These are phyloP conservation scores for Discostella pseudostelligera DNA, from an alignment of 108 stramenopile genomes.

Conservation along the genomic window DNA sequence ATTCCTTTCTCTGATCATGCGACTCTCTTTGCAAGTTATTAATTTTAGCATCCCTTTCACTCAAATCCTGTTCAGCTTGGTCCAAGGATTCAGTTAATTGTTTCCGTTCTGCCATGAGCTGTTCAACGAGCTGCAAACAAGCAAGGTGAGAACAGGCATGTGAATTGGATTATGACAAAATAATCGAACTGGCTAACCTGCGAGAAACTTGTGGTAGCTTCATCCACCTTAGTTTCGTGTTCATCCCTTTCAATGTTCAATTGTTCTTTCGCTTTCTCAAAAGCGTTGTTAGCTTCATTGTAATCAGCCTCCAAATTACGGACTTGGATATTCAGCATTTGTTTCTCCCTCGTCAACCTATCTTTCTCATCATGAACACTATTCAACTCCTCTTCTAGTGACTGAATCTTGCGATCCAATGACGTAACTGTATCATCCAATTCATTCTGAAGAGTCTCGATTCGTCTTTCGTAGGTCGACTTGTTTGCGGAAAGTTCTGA, in stretches of 20 bases:
- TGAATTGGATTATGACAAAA: background rate
- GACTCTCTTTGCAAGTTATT: slow-evolving; percentile 22
- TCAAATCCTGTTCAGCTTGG: slow-evolving; percentile 29
- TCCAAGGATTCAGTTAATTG: slow-evolving; percentile 32
- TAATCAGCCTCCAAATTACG: slow-evolving; percentile 38
- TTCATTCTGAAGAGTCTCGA: slow-evolving; percentile 46
- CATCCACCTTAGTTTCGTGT: slow-evolving; percentile 45
- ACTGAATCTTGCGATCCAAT: slow-evolving; percentile 41
- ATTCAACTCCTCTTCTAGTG: slow-evolving; percentile 38
- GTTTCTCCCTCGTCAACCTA: slow-evolving; percentile 33
- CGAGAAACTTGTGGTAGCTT: slow-evolving; percentile 35
- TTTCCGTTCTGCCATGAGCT: slow-evolving; percentile 41
- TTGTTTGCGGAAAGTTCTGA: slow-evolving; percentile 43
- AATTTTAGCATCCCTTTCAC: slow-evolving; percentile 24
- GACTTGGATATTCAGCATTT: slow-evolving; percentile 27
- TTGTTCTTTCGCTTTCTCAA: slow-evolving; percentile 40
- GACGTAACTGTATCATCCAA: slow-evolving; percentile 28
- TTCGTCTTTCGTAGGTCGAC: slow-evolving; percentile 41
- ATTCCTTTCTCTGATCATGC: slow-evolving; percentile 17
- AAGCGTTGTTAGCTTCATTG: slow-evolving; percentile 40
- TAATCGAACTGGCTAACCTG: background rate
- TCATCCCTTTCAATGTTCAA: slow-evolving; percentile 36
- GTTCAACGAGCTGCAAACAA: slow-evolving; percentile 26
- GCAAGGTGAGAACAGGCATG: background rate
- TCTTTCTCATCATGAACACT: slow-evolving; percentile 34